Evolutionary conservation across 2,329 filamentous ascomycete genomes (phyloP), one percentile per base, ranked within the genome.

Genomic region (Sporothrix globosa): DNA sequence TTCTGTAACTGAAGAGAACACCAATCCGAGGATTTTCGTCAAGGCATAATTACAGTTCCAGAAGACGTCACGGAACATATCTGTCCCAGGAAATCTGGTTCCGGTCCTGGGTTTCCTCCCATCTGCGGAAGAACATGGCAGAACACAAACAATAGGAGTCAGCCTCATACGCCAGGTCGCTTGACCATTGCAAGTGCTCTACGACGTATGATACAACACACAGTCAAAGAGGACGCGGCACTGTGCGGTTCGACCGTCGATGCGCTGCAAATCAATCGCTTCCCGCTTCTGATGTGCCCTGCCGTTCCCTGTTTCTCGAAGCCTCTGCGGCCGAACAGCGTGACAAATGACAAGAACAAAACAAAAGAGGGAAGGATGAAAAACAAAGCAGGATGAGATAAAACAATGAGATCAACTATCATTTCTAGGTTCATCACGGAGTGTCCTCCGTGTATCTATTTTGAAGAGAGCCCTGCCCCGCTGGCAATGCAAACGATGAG

Each of bases 21-120:
- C 61, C 61, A 65, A 14, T 6, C 30, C 21, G 3, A 48, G 44
- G 44, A 65, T 50, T 65, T 61, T 50, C 44, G 39, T 34, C 63
- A 53, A 67, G 46, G 63, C 63, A 67, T 53, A 53, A 52, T 66
- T n/a, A 30, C 63, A 39, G 46, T 66, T 66, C 63, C 63, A 66
- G 63, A 66, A 50, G 63, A 19, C 34, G 65, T 67, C 65, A 50
- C 65, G 50, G 50, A 34, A 24, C 52, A 56, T 24, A 58, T 53
- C 52, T 30, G 14, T n/a, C 54, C 39, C 53, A 68, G 41, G 53
- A 24, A 53, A 46, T 48, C 14, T 46, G 34, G 4, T 30, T 44
- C 17, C n/a, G 30, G 39, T n/a, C 44, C 21, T 34, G 53, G 19
- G 24, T 27, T 63, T 44, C 39, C 6, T 63, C n/a, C 58, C 39